Base-by-base conservation (phyloP, 768 basidiomycete species). In the Chlorophyllum brunneum region DNA sequence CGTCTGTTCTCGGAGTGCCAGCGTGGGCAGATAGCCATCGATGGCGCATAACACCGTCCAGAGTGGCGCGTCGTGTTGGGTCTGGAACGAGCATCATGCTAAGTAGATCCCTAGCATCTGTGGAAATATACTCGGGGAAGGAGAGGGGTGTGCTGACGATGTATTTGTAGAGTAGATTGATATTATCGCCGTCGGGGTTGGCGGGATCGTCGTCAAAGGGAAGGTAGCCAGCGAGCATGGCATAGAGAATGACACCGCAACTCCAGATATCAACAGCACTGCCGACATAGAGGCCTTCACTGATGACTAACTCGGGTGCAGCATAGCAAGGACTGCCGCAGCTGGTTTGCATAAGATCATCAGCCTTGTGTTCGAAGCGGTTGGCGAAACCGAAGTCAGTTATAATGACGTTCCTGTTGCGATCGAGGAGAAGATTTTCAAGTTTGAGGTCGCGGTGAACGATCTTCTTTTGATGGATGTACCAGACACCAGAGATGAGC, bases 351-450 rank as follows among this genome's bases (percentile, higher is more conserved):
- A 98, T 98, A 58, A 98, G 82, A 65, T 99, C 97, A 69, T 95
- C 92, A 8, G 85, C 58, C 27, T 85, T 83, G 63, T 95, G 91
- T 67, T 95, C 92, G 65, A 98, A 99, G 44, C 89, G 85, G 72
- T 98, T 99, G 55, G 97, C 97, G 63, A 98, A 99, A 10, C 97
- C 97, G 67, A 99, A 99, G 67, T 98, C 97, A 52, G 97, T 98
- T 74, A 99, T 97, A 74, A 99, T 95, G 58, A 99, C 92, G 65
- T 99, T 98, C 45, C 97, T 85, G 64, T 98, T 85, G 56, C 95
- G 88, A 73, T 99, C 97, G 53, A 99, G 85, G 36, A 99, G 85
- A 2, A 99, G 77, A 65, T 98, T 99, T 73, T 98, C 95, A 58
- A 99, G 86, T 72, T 99, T 99, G 69, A 99, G 86, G 72, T 99